phyloP scores from a whole-genome alignment of 257 asterid genomes.

The Solanum neorickii region DNA sequence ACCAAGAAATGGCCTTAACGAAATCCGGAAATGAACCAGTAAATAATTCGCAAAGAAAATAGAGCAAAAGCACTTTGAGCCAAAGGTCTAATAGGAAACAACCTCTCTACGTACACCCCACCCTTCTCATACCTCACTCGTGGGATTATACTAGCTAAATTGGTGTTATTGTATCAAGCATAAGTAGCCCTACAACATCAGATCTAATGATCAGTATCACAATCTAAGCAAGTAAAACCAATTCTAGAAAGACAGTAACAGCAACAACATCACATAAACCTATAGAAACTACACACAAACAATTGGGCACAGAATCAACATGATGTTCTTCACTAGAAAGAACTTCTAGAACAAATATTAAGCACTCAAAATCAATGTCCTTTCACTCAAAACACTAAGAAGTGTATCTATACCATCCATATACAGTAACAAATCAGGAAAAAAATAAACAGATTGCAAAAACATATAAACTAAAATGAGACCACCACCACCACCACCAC shows the following conservation, averaged over 20 bases:
- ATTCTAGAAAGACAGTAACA: background rate
- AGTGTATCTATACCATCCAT: background rate
- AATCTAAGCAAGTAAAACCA: background rate
- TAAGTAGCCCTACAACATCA: background rate
- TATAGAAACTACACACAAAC: background rate
- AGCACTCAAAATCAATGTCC: background rate
- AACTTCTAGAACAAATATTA: background rate
- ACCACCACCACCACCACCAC: background rate
- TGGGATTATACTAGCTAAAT: background rate
- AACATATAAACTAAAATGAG: background rate
- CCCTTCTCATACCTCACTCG: background rate
- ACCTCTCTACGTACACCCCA: background rate
- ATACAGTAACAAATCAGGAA: background rate
- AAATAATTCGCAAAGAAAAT: background rate
- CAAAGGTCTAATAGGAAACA: background rate
- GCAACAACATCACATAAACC: background rate
- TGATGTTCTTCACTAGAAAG: background rate
- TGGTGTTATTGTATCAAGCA: background rate
- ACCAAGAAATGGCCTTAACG: background rate
- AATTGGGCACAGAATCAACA: background rate
- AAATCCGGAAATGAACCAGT: background rate
- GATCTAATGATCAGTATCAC: background rate
- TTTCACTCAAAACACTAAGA: background rate
- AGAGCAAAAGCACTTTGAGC: background rate
- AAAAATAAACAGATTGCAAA: constrained; percentile 3